Percentiles rank a stretch among this genome's conserved stretches.
Evolutionary conservation across 1,284 basidiomycete genomes (phyloP).

Genomic region (Ceratobasidium sp.): DNA sequence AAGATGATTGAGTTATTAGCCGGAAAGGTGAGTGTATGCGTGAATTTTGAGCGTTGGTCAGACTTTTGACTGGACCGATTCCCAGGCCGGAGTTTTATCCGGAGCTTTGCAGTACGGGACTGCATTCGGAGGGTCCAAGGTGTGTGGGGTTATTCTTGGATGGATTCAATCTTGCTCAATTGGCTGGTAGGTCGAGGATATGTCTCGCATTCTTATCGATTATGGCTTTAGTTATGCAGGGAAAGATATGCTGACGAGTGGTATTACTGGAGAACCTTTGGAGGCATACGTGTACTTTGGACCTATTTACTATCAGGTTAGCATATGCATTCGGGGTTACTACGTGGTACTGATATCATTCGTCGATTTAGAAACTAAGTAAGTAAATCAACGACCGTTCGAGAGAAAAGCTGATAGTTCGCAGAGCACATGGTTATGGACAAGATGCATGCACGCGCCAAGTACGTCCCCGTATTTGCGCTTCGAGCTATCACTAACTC

Average conservation of each 20-base stretch:
- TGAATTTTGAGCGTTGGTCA: background rate
- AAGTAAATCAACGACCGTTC: conserved; percentile 52
- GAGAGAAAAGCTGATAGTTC: conserved; percentile 45
- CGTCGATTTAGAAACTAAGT: conserved; percentile 76
- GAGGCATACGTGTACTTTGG: conserved; percentile 99
- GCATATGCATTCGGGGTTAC: conserved; percentile 46
- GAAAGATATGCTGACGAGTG: conserved; percentile 98
- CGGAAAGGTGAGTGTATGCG: conserved; percentile 75
- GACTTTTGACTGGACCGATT: conserved; percentile 43
- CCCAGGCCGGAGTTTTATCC: conserved; percentile 84
- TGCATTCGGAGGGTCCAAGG: conserved; percentile 97
- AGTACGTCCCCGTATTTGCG: conserved; percentile 60
- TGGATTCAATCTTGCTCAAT: background rate
- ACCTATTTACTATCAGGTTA: conserved; percentile 96
- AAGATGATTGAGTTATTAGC: conserved; percentile 99
- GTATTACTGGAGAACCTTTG: conserved; percentile 95
- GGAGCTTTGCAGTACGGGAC: conserved; percentile 94
- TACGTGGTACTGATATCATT: conserved; percentile 35
- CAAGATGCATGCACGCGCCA: conserved; percentile 99
- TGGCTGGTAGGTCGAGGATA: conserved; percentile 87
- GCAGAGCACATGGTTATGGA: conserved; percentile 98
- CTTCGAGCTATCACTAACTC: background rate
- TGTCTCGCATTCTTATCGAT: conserved; percentile 95
- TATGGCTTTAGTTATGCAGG: conserved; percentile 97
- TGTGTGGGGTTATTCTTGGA: conserved; percentile 51